Evolutionary conservation across 1,284 basidiomycete species (phyloP).

Genomic region (Flammula alnicola): DNA sequence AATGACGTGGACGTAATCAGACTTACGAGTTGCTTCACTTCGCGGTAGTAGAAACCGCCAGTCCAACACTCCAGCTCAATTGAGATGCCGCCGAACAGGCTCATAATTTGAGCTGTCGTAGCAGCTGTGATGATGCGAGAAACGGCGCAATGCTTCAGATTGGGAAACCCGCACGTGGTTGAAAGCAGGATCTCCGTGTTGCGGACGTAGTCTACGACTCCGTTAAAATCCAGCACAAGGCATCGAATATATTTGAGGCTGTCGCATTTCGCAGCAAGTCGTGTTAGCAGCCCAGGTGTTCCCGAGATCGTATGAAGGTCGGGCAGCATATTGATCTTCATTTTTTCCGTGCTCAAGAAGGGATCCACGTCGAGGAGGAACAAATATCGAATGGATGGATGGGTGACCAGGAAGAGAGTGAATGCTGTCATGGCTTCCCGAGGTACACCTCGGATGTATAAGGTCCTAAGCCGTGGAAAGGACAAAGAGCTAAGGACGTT

Average conservation of each 20-base stretch:
- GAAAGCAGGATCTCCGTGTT: background rate
- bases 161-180: slow-evolving; percentile 8
- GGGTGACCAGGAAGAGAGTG: slow-evolving; percentile 8
- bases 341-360: background rate
- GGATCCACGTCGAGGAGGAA: slow-evolving; percentile 4
- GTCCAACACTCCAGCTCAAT: slow-evolving; percentile 16
- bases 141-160: slow-evolving; percentile 13
- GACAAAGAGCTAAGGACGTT: background rate
- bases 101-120: background rate
- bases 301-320: slow-evolving; percentile 11
- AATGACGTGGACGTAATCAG: background rate
- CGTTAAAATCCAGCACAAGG: slow-evolving; percentile 9
- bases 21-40: slow-evolving; percentile 7
- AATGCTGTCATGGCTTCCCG: background rate
- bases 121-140: background rate
- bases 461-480: slow-evolving; percentile 5
- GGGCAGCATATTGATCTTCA: slow-evolving; percentile 10
- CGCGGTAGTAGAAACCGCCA: slow-evolving; percentile 17
- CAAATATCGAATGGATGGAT: slow-evolving; percentile 9
- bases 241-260: slow-evolving; percentile 8
- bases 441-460: slow-evolving; percentile 1
- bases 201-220: background rate
- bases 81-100: slow-evolving; percentile 4
- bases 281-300: background rate
- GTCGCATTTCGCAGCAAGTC: slow-evolving; percentile 9